Percentiles rank a stretch among this genome's conserved stretches.
Conservation (phyloP, 805 yeast genomes). For the Kregervanrija fluxuum region DNA sequence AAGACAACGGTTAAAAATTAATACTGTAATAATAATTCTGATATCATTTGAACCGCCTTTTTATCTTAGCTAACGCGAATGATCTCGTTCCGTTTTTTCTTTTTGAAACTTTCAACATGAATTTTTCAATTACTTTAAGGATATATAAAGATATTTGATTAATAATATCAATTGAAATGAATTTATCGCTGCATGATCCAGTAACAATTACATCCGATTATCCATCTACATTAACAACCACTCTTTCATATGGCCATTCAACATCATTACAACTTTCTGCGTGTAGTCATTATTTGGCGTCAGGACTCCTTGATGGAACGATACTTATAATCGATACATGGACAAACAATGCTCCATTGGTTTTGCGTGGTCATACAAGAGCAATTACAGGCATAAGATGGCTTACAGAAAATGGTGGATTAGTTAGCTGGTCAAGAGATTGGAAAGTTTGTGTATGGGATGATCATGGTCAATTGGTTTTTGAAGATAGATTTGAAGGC, state of each 20-base stretch:
- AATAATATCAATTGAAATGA: slow-evolving; percentile 37
- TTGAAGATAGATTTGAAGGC: slow-evolving; percentile 9
- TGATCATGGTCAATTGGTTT: slow-evolving; percentile 27
- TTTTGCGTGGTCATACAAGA: slow-evolving; percentile 58
- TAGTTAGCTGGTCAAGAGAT: slow-evolving; percentile 70
- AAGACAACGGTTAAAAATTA: no score
- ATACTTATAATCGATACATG: slow-evolving; percentile 69
- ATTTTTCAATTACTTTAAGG: no score
- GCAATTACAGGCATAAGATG: slow-evolving; percentile 70
- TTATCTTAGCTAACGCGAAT: no score
- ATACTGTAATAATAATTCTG: no score
- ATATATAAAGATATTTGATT: no score
- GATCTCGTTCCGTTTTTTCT: no score
- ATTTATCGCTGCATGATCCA: slow-evolving; percentile 79
- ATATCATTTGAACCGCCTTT: no score
- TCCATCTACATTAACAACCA: slow-evolving; percentile 75
- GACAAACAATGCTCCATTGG: slow-evolving; percentile 51
- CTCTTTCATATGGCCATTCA: slow-evolving; percentile 58
- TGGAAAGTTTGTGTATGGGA: slow-evolving; percentile 60
- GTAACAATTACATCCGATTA: slow-evolving; percentile 86
- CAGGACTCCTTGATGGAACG: slow-evolving; percentile 70
- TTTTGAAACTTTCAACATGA: no score
- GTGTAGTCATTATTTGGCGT: slow-evolving; percentile 80
- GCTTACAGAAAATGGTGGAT: slow-evolving; percentile 36
- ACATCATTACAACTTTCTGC: slow-evolving; percentile 62